Percentiles rank a stretch among this genome's conserved stretches.
These are phyloP conservation scores for Exophiala lecanii-corni DNA, from an alignment of 2,329 filamentous ascomycete species.

Conservation along the genomic window DNA sequence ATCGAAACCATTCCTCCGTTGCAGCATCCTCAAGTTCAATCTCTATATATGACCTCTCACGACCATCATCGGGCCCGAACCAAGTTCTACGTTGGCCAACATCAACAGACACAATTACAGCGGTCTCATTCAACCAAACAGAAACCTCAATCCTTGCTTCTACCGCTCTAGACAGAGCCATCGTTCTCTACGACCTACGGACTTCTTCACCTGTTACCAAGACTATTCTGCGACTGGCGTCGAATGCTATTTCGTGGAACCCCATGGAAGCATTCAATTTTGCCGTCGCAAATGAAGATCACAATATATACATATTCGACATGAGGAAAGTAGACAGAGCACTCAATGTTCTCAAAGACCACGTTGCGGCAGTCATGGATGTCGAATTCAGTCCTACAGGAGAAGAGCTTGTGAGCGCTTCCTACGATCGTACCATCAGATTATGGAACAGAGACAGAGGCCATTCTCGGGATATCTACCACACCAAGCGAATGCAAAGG, in stretches of 20 bases:
- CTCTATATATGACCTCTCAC: conserved; percentile 81
- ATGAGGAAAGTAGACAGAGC: conserved; percentile 86
- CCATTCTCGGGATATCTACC: conserved; percentile 87
- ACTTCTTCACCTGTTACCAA: conserved; percentile 79
- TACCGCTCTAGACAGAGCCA: conserved; percentile 74
- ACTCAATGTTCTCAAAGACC: conserved; percentile 83
- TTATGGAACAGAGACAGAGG: conserved; percentile 77
- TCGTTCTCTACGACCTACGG: conserved; percentile 88
- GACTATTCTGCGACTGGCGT: conserved; percentile 73
- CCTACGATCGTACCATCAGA: conserved; percentile 81
- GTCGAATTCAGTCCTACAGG: conserved; percentile 93
- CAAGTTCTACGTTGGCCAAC: conserved; percentile 86
- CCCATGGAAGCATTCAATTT: conserved; percentile 97
- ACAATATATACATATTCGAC: conserved; percentile 90
- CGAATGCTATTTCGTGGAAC: conserved; percentile 85
- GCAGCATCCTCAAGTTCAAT: conserved; percentile 72
- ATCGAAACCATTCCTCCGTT: conserved; percentile 72
- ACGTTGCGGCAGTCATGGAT: conserved; percentile 91
- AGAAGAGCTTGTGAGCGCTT: conserved; percentile 85
- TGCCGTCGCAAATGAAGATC: conserved; percentile 88
- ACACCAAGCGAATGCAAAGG: conserved; percentile 96
- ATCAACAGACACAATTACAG: conserved; percentile 81
- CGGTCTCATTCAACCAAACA: conserved; percentile 84
- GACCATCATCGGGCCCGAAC: conserved; percentile 69
- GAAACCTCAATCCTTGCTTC: conserved; percentile 89